Evolutionary conservation across 495 filamentous ascomycete genomes (phyloP).

Genomic region (Penicillium egyptiacum): DNA sequence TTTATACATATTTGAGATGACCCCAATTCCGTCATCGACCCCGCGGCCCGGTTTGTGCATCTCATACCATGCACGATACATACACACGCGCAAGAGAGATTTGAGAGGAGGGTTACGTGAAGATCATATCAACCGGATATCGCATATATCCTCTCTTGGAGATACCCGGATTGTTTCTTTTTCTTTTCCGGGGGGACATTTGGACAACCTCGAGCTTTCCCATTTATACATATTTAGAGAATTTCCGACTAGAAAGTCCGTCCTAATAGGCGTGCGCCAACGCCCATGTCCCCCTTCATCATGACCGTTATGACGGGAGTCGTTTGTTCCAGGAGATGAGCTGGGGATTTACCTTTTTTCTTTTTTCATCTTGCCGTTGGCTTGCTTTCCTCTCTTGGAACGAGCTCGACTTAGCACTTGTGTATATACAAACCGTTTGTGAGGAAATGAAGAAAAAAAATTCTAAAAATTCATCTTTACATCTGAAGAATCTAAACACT

Average conservation of each 20-base stretch:
- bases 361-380: slow-evolving; percentile 11
- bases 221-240: slow-evolving; percentile 30
- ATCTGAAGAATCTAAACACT: neutral
- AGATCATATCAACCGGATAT: slow-evolving; percentile 10
- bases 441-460: slow-evolving; percentile 19
- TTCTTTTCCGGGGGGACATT: slow-evolving; percentile 10
- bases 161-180: slow-evolving; percentile 1
- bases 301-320: slow-evolving; percentile 32
- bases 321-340: slow-evolving; percentile 15
- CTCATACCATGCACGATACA: neutral
- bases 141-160: slow-evolving; percentile 7
- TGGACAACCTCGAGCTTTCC: slow-evolving; percentile 17
- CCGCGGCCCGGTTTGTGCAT: slow-evolving; percentile 1
- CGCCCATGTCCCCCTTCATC: slow-evolving; percentile 17
- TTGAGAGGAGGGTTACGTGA: slow-evolving; percentile 1
- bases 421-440: slow-evolving; percentile 23
- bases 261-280: slow-evolving; percentile 23
- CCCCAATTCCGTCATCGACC: slow-evolving; percentile 14
- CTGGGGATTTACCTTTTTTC: slow-evolving; percentile 14
- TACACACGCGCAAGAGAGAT: slow-evolving; percentile 1
- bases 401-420: slow-evolving; percentile 3
- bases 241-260: slow-evolving; percentile 21
- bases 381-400: neutral
- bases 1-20: slow-evolving; percentile 12
- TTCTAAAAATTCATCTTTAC: slow-evolving; percentile 10